These are phyloP conservation scores for Taiozyma sp. DNA, from an alignment of 1,139 yeast species.

Conservation along the genomic window DNA sequence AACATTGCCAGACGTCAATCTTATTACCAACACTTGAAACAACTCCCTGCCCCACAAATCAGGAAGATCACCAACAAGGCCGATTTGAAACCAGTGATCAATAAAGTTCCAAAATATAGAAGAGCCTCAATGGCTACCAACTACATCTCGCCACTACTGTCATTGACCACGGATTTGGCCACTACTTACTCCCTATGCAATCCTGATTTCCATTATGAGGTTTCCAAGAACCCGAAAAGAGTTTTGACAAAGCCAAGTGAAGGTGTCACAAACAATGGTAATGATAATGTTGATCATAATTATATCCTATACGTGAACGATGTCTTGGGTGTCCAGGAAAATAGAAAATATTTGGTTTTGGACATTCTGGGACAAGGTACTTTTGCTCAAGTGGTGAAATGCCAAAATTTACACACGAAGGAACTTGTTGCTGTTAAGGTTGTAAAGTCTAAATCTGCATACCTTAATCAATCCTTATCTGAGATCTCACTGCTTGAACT, in stretches of 20 bases:
- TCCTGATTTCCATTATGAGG: slow-evolving; percentile 78
- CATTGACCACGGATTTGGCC: slow-evolving; percentile 71
- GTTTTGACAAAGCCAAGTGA: slow-evolving; percentile 92
- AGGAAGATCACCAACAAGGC: slow-evolving; percentile 36
- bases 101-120: slow-evolving; percentile 68
- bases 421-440: slow-evolving; percentile 94
- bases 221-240: slow-evolving; percentile 83
- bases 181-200: slow-evolving; percentile 85
- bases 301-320: slow-evolving; percentile 93
- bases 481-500: slow-evolving; percentile 86
- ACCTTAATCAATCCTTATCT: slow-evolving; percentile 83
- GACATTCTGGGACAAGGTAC: slow-evolving; percentile 96
- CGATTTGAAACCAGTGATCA: slow-evolving; percentile 60
- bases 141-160: slow-evolving; percentile 81
- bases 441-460: slow-evolving; percentile 88
- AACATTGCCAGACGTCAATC: slow-evolving; percentile 17
- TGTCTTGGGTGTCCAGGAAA: slow-evolving; percentile 83
- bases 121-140: slow-evolving; percentile 76
- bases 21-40: slow-evolving; percentile 26
- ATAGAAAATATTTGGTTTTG: slow-evolving; percentile 78
- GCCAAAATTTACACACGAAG: slow-evolving; percentile 85
- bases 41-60: slow-evolving; percentile 37
- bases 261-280: slow-evolving; percentile 75
- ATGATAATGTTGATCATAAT: slow-evolving; percentile 84
- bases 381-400: slow-evolving; percentile 97